Conservation (phyloP, 495 filamentous ascomycete species). For the Parachaetomium inaequale region DNA sequence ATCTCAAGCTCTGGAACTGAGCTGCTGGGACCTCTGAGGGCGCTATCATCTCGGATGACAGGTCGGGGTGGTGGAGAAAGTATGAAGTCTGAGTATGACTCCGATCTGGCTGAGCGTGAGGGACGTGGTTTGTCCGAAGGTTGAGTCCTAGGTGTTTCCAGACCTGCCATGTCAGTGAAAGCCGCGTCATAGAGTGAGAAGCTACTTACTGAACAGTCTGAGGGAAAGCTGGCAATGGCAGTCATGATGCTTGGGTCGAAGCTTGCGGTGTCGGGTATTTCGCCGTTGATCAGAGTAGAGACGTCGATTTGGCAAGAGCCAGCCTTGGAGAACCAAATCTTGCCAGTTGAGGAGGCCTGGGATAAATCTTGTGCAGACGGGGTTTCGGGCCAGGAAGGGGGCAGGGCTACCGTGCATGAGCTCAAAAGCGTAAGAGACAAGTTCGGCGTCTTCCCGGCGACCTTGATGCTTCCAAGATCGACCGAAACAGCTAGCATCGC, state of each 20-base stretch:
- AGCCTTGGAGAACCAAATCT: slow-evolving; percentile 31
- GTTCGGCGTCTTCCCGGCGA: slow-evolving; percentile 17
- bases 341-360: slow-evolving; percentile 15
- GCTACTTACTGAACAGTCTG: slow-evolving; percentile 22
- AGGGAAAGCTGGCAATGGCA: slow-evolving; percentile 6
- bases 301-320: slow-evolving; percentile 29
- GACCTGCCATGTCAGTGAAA: slow-evolving; percentile 16
- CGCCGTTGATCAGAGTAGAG: slow-evolving; percentile 19
- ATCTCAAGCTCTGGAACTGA: slow-evolving; percentile 34
- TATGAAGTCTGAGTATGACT: slow-evolving; percentile 14
- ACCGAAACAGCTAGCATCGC: slow-evolving; percentile 20
- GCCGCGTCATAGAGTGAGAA: not conserved
- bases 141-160: slow-evolving; percentile 30
- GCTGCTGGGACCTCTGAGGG: slow-evolving; percentile 27
- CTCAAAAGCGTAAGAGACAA: slow-evolving; percentile 22
- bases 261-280: not conserved
- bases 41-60: slow-evolving; percentile 26
- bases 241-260: slow-evolving; percentile 4
- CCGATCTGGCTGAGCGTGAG: not conserved
- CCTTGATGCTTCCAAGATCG: slow-evolving; percentile 24
- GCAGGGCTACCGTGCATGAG: slow-evolving; percentile 17
- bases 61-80: slow-evolving; percentile 31
- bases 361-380: slow-evolving; percentile 19
- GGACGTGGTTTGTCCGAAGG: slow-evolving; percentile 21
- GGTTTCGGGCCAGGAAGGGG: not conserved